Evolutionary conservation across 768 basidiomycete genomes (phyloP).

Genomic region (Lanmaoa pseudosensibilis): DNA sequence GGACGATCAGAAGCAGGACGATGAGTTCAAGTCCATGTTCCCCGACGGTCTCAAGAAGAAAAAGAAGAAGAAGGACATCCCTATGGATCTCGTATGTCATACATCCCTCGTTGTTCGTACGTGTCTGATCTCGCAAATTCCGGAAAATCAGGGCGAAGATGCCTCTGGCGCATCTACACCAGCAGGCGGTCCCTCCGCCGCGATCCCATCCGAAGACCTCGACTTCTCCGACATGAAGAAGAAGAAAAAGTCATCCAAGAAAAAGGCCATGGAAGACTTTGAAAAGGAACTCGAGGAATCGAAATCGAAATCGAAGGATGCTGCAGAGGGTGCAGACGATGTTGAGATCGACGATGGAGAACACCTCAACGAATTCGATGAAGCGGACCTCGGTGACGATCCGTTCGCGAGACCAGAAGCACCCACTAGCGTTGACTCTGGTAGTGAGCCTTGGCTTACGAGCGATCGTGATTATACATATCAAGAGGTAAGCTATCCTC

Average conservation of each 20-base stretch:
- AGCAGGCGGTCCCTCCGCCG: conserved; percentile 37
- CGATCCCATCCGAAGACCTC: conserved; percentile 66
- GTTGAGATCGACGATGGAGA: conserved; percentile 60
- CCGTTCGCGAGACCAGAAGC: conserved; percentile 66
- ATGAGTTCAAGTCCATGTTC: conserved; percentile 82
- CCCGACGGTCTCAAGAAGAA: conserved; percentile 84
- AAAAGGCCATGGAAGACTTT: conserved; percentile 88
- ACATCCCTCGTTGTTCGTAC: not conserved
- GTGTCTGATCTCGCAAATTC: not conserved
- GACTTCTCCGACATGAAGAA: conserved; percentile 97
- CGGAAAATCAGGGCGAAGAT: conserved; percentile 50
- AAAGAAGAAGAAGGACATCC: conserved; percentile 92
- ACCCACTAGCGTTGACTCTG: conserved; percentile 64
- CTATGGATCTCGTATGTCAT: conserved; percentile 68
- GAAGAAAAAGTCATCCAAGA: conserved; percentile 92
- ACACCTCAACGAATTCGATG: conserved; percentile 69
- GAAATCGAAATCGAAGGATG: conserved; percentile 65
- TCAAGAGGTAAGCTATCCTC: conserved; percentile 63
- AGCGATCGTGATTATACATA: conserved; percentile 97
- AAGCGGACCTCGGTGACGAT: conserved; percentile 86
- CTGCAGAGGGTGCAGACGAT: conserved; percentile 58
- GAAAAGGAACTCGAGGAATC: conserved; percentile 85
- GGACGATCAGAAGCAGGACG: conserved; percentile 58
- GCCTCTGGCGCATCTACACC: conserved; percentile 68
- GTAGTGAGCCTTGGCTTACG: conserved; percentile 85